Evolutionary conservation across 257 asterid genomes (phyloP), one percentile per base, ranked within the genome.

Genomic region (Ilex aquifolium): DNA sequence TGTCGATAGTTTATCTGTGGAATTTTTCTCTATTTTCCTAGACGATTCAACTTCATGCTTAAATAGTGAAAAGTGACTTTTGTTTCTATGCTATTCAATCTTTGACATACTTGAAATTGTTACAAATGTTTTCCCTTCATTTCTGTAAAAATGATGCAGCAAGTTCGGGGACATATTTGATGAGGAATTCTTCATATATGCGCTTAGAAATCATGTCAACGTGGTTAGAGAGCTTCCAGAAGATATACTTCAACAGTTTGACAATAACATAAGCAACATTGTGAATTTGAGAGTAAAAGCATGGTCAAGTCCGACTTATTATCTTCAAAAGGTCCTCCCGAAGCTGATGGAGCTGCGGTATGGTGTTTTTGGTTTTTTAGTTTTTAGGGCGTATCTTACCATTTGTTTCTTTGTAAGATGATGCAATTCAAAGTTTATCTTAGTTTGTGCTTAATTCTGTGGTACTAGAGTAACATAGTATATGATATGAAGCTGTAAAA

Each of bases 161-260:
- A 93, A 90, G 70, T 93, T 93, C 61, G 90, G 88, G 39, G 95
- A 93, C 68, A 93, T 93, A 74, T 93, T 93, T 64, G 99, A 93
- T 30, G 96, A 93, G 78, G 99, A 93, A 32, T 93, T 93, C 87
- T 93, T 93, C 95, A 85, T 87, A 53, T 90, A 93, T 70, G 99
- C 99, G 12, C 97, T 93, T 48, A 82, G 90, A 73, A 88, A 85
- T 74, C 96, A 84, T 49, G 97, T 90, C 31, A 88, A 79, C 14
- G 90, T 93, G 69, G 74, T 87, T 59, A 73, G 82, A 72, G 80
- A 80, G 75, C 95, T 93, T 67, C 97, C 99, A 4, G 95, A 90
- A 65, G 88, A 82, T 46, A 68, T 87, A 60, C 95, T 93, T 59
- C 82, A 79, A 76, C 82, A 68, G 49, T 93, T 85, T 44, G 92